Percentiles rank a stretch among this genome's conserved stretches.
These are phyloP conservation scores for Fulvia fulva DNA, from an alignment of 2,329 filamentous ascomycete genomes.

Conservation along the genomic window DNA sequence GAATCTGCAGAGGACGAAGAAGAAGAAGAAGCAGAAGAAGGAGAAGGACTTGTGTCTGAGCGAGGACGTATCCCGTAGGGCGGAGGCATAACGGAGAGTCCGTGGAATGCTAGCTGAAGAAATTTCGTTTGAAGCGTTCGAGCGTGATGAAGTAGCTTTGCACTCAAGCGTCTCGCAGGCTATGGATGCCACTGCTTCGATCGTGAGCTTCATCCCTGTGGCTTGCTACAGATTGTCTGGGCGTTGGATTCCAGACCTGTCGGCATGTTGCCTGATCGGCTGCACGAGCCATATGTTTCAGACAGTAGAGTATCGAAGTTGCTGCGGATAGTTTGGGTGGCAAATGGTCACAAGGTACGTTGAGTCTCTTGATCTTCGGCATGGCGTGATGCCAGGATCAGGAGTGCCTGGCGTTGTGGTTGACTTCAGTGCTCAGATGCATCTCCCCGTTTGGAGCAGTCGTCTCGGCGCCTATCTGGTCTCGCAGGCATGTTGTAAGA, in stretches of 20 bases:
- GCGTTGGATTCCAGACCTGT: neutral
- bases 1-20: slow-evolving; percentile 11
- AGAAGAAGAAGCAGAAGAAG: slow-evolving; percentile 7
- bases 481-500: neutral
- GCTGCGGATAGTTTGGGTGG: neutral
- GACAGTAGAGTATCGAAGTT: neutral
- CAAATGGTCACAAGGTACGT: neutral
- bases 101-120: neutral
- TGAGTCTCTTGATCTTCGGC: neutral
- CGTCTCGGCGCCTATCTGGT: neutral
- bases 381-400: neutral
- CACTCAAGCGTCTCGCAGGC: too few relatives aligned
- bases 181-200: too few relatives aligned
- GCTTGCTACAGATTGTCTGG: neutral
- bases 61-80: neutral
- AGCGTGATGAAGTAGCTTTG: neutral
- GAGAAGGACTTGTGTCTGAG: neutral
- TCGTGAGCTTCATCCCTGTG: too few relatives aligned
- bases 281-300: neutral
- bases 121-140: neutral
- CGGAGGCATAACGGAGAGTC: neutral
- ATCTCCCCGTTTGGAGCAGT: neutral
- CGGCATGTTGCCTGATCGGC: neutral
- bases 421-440: neutral
- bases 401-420: neutral